phyloP scores from a whole-genome alignment of 163 green algal species.

The Scenedesmus sp. region DNA sequence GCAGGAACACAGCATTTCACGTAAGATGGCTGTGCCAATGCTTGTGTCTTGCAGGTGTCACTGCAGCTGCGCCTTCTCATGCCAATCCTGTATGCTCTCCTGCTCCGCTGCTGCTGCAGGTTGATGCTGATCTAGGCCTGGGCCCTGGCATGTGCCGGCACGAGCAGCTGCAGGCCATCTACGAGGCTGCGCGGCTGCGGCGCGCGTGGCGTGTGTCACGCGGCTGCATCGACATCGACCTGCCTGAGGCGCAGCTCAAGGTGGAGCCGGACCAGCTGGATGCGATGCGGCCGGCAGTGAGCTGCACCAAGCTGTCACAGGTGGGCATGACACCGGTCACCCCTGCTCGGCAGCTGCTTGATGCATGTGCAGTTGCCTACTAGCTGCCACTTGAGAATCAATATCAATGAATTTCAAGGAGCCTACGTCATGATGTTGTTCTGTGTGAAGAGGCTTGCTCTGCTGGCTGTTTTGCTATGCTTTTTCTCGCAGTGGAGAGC shows the following conservation, averaged over 20 bases:
- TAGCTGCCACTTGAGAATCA: not conserved
- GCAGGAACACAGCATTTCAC: not conserved
- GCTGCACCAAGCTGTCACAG: conserved; percentile 52
- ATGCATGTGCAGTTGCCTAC: not conserved
- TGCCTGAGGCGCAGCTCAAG: conserved; percentile 63
- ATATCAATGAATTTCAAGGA: not conserved
- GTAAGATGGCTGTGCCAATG: too few species aligned
- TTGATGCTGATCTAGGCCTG: conserved; percentile 48
- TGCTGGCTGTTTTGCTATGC: not conserved
- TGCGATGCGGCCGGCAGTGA: conserved; percentile 24
- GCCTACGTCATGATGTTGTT: too few species aligned
- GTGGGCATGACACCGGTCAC: not conserved
- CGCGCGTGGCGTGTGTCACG: conserved; percentile 51
- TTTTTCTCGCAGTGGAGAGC: conserved; percentile 59
- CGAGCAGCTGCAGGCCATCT: conserved; percentile 38
- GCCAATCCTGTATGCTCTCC: not conserved
- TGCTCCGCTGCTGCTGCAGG: not conserved
- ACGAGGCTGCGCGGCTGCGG: conserved; percentile 34
- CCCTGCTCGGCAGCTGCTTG: not conserved
- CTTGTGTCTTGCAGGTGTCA: not conserved
- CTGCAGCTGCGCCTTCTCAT: not conserved
- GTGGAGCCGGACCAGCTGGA: conserved; percentile 51
- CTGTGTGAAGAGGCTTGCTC: not conserved
- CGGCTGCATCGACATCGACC: conserved; percentile 69
- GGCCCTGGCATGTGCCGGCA: conserved; percentile 39